phyloP scores from a whole-genome alignment of 441 rosid genomes.

The Pelargonium fulgidum region DNA sequence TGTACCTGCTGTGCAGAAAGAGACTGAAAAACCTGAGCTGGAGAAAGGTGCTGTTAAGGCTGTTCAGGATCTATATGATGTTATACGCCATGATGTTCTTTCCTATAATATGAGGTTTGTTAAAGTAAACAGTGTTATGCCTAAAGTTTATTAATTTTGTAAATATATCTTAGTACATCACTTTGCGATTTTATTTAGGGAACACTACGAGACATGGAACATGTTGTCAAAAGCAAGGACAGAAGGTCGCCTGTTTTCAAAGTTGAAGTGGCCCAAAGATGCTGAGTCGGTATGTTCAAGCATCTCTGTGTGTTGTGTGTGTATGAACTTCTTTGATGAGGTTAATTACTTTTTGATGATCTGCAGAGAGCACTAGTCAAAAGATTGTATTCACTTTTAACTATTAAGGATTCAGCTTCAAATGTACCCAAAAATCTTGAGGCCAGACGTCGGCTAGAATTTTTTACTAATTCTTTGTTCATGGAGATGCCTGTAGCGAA shows the following conservation, averaged over 20 bases:
- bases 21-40: conserved; percentile 56
- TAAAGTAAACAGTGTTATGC: neutral
- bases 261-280: conserved; percentile 89
- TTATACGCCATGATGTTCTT: conserved; percentile 74
- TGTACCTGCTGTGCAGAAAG: conserved; percentile 48
- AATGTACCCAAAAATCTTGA: conserved; percentile 85
- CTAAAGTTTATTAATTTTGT: conserved; percentile 9
- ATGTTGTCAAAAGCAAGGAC: conserved; percentile 66
- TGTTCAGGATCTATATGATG: conserved; percentile 96
- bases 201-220: conserved; percentile 73
- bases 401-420: conserved; percentile 88
- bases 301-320: conserved; percentile 13
- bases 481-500: conserved; percentile 78
- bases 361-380: conserved; percentile 71
- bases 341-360: conserved; percentile 21
- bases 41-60: conserved; percentile 84
- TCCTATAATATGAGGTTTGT: conserved; percentile 65
- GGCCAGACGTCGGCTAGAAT: conserved; percentile 87
- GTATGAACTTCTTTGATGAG: conserved; percentile 6
- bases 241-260: conserved; percentile 80
- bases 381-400: conserved; percentile 75
- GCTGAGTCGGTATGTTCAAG: conserved; percentile 62
- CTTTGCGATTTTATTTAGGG: conserved; percentile 40
- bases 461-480: conserved; percentile 92
- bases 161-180: conserved; percentile 1